These are phyloP conservation scores for Vanilla planifolia DNA, from an alignment of 106 monocot species.

Conservation along the genomic window DNA sequence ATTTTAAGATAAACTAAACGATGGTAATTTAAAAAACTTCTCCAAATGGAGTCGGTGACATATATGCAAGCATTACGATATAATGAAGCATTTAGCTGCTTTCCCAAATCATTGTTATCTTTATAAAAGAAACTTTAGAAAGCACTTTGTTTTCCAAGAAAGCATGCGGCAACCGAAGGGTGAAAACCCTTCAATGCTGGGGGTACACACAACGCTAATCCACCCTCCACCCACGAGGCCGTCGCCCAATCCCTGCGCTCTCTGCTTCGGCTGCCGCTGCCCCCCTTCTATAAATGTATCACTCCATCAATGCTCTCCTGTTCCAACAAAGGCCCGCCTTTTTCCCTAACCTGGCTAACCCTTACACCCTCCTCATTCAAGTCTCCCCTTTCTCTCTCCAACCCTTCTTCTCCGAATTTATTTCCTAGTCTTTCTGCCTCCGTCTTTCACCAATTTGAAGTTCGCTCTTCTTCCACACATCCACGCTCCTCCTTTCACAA, in stretches of 20 bases:
- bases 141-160: too few species aligned
- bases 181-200: background rate
- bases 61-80: too few species aligned
- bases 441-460: constrained; percentile 11
- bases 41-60: too few species aligned
- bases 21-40: too few species aligned
- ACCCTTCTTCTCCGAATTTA: background rate
- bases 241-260: background rate
- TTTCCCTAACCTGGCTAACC: constrained; percentile 4
- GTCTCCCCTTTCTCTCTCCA: background rate
- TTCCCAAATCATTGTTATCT: too few species aligned
- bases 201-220: background rate
- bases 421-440: constrained; percentile 1
- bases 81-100: too few species aligned
- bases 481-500: background rate
- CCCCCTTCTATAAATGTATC: constrained; percentile 11
- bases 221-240: background rate
- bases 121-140: too few species aligned
- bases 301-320: constrained; percentile 5
- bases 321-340: constrained; percentile 3
- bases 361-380: background rate
- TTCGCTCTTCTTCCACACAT: background rate
- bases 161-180: too few species aligned
- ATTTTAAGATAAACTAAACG: too few species aligned
- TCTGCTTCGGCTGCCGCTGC: background rate